Conservation (phyloP, 139 green algal species). For the Bryopsis sp. region DNA sequence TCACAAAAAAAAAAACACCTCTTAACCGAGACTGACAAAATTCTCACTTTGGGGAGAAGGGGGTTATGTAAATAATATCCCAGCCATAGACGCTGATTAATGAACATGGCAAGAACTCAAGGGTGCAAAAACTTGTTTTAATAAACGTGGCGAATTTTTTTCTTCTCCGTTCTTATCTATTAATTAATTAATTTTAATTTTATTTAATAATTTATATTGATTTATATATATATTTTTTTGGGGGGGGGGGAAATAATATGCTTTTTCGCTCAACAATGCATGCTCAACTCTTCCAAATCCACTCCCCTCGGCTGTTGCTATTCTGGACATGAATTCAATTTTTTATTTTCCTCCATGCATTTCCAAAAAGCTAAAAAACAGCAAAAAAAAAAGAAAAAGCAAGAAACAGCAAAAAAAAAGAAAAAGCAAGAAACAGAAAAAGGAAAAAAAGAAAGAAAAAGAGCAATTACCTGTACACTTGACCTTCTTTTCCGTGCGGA, state of each 20-base stretch:
- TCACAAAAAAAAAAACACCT: slow-evolving; percentile 1
- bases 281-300: too few species aligned
- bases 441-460: neutral
- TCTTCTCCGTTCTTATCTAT: neutral
- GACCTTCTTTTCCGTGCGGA: slow-evolving; percentile 47
- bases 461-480: slow-evolving; percentile 43
- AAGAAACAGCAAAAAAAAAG: slow-evolving; percentile 4
- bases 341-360: neutral
- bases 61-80: too few species aligned
- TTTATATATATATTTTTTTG: neutral
- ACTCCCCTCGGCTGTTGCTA: too few species aligned
- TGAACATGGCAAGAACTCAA: neutral
- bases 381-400: neutral
- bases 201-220: neutral
- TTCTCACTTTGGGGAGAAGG: neutral
- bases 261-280: too few species aligned
- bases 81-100: too few species aligned
- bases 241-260: too few species aligned
- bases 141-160: neutral
- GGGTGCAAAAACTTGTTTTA: too few species aligned
- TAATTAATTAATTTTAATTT: neutral
- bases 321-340: neutral
- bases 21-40: too few species aligned
- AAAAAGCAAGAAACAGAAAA: neutral
- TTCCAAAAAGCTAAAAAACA: neutral